Conservation (phyloP, 345 rosid genomes). For the Corchorus capsularis region DNA sequence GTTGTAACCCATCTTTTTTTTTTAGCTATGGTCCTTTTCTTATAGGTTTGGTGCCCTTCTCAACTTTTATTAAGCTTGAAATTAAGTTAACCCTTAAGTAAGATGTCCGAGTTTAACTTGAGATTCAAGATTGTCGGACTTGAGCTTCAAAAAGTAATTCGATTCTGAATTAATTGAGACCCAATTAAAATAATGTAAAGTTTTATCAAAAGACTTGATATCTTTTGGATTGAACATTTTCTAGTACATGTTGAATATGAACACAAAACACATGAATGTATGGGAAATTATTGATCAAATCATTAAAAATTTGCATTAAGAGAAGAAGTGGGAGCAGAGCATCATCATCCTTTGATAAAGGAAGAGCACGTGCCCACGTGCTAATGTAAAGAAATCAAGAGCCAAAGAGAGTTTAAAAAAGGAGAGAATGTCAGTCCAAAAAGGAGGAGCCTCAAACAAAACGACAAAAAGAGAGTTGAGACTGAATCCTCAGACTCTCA, state of each 20-base stretch:
- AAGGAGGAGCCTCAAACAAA: not conserved
- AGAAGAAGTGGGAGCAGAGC: not conserved
- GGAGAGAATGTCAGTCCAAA: not conserved
- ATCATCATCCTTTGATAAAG: conserved; percentile 1
- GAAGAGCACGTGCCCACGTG: conserved; percentile 18
- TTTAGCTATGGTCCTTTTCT: not conserved
- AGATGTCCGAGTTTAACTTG: too few relatives aligned
- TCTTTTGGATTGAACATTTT: too few relatives aligned
- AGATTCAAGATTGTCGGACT: too few relatives aligned
- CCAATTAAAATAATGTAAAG: too few relatives aligned
- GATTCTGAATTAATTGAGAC: too few relatives aligned
- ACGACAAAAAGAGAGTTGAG: conserved; percentile 12
- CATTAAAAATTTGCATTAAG: not conserved
- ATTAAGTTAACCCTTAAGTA: too few relatives aligned
- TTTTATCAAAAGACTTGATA: too few relatives aligned
- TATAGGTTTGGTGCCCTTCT: not conserved
- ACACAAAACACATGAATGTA: too few relatives aligned
- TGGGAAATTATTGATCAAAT: too few relatives aligned
- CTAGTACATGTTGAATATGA: too few relatives aligned
- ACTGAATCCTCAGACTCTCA: not conserved
- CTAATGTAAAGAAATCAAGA: not conserved
- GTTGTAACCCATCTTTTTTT: not conserved
- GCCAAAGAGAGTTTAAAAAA: not conserved
- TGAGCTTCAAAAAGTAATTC: too few relatives aligned
- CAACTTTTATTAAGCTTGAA: too few relatives aligned